These are phyloP conservation scores for Mycena venus DNA, from an alignment of 768 basidiomycete genomes.

Conservation along the genomic window DNA sequence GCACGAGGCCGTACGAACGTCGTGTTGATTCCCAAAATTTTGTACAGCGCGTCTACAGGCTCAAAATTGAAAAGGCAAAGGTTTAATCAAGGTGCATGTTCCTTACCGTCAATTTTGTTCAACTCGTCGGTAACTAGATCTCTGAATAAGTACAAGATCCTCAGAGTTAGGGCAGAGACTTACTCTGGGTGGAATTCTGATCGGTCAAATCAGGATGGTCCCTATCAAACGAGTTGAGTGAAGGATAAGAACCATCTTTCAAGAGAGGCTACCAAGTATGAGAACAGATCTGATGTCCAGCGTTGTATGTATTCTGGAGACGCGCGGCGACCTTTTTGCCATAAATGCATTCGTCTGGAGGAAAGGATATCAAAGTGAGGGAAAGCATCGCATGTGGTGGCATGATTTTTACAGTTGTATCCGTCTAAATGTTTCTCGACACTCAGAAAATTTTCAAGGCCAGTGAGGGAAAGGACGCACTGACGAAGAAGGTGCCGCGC, in stretches of 20 bases:
- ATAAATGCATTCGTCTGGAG: constrained; percentile 47
- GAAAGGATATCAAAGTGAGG: background rate
- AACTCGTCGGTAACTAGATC: constrained; percentile 24
- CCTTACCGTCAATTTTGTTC: constrained; percentile 21
- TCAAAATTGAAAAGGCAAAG: background rate
- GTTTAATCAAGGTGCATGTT: too few relatives aligned
- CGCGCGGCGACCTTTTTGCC: constrained; percentile 31
- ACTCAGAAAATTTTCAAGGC: background rate
- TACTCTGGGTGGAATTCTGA: constrained; percentile 40
- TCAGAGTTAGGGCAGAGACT: background rate
- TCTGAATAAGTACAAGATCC: background rate
- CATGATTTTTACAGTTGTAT: constrained; percentile 30
- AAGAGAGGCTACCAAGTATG: constrained; percentile 40
- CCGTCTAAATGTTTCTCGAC: constrained; percentile 30
- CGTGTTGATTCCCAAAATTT: constrained; percentile 41
- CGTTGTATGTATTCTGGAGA: constrained; percentile 38
- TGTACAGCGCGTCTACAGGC: constrained; percentile 36
- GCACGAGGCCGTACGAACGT: constrained; percentile 23
- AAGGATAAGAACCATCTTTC: too few relatives aligned
- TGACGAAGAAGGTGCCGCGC: constrained; percentile 52
- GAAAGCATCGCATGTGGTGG: background rate
- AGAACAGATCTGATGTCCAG: constrained; percentile 49
- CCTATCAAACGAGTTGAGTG: constrained; percentile 29
- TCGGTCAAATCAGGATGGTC: constrained; percentile 41
- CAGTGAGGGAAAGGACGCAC: constrained; percentile 20